Evolutionary conservation across 768 basidiomycete species (phyloP).

Genomic region (Solioccasus polychromus): DNA sequence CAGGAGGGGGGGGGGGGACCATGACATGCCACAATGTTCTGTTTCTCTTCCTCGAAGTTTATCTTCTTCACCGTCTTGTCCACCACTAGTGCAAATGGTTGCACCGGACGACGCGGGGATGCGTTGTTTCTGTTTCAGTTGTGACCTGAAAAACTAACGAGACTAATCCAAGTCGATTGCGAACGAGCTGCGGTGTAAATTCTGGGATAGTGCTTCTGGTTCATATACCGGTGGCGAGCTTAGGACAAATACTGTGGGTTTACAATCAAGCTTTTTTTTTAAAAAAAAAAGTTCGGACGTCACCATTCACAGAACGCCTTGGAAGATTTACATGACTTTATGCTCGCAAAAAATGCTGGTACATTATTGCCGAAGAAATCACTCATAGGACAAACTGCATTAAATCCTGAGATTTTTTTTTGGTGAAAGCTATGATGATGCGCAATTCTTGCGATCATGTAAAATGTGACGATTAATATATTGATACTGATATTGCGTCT

Average conservation of each 20-base stretch:
- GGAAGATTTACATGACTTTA: slow-evolving; percentile 57
- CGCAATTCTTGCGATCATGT: slow-evolving; percentile 37
- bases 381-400: slow-evolving; percentile 45
- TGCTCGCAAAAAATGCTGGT: too few relatives aligned
- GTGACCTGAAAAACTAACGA: background rate
- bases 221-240: slow-evolving; percentile 48
- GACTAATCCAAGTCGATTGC: slow-evolving; percentile 21
- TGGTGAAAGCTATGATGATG: slow-evolving; percentile 51
- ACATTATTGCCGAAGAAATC: too few relatives aligned
- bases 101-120: too few relatives aligned
- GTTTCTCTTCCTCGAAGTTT: too few relatives aligned
- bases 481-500: background rate
- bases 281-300: background rate
- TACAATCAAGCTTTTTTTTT: background rate
- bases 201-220: slow-evolving; percentile 40
- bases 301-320: slow-evolving; percentile 45
- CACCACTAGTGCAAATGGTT: too few relatives aligned
- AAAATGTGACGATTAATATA: background rate
- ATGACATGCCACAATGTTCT: too few relatives aligned
- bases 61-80: too few relatives aligned
- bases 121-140: background rate
- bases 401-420: slow-evolving; percentile 38
- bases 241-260: slow-evolving; percentile 58
- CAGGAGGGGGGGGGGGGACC: too few relatives aligned
- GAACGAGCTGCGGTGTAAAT: slow-evolving; percentile 30